Evolutionary conservation across 2,329 filamentous ascomycete genomes (phyloP).

Genomic region (Botrytis squamosa): DNA sequence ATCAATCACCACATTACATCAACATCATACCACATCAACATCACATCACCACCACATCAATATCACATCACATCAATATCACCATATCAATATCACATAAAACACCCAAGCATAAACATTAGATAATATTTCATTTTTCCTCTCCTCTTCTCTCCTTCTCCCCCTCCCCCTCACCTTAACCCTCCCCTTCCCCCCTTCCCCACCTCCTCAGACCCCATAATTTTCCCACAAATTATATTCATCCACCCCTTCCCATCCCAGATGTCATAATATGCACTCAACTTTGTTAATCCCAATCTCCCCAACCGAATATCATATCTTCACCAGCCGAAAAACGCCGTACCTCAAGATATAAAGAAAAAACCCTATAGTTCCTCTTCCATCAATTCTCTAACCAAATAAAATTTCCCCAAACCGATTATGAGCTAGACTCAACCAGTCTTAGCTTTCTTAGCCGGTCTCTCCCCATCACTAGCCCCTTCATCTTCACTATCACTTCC

Average conservation of each 20-base stretch:
- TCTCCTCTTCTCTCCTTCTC: background rate
- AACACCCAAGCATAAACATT: background rate
- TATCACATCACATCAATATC: background rate
- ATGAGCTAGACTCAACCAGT: slow-evolving; percentile 23
- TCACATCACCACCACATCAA: background rate
- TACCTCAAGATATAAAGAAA: slow-evolving; percentile 2
- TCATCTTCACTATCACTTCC: slow-evolving; percentile 64
- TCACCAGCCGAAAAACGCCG: slow-evolving; percentile 6
- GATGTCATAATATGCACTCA: background rate
- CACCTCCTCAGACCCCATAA: background rate
- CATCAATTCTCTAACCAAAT: background rate
- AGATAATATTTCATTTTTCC: background rate
- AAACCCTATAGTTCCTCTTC: background rate
- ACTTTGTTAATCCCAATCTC: background rate
- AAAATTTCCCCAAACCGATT: background rate
- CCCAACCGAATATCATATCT: slow-evolving; percentile 3
- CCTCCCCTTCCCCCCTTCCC: no score
- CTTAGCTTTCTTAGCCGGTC: slow-evolving; percentile 50
- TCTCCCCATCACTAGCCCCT: slow-evolving; percentile 50
- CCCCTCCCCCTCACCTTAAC: no score
- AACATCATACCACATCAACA: background rate
- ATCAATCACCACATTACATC: no score
- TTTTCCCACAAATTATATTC: background rate
- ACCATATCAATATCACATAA: background rate
- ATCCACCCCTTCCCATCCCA: background rate